A percentile compares a stretch with the other conserved stretches of the same genome.
Conservation (phyloP, 1,284 basidiomycete genomes). For the Inonotus obliquus region DNA sequence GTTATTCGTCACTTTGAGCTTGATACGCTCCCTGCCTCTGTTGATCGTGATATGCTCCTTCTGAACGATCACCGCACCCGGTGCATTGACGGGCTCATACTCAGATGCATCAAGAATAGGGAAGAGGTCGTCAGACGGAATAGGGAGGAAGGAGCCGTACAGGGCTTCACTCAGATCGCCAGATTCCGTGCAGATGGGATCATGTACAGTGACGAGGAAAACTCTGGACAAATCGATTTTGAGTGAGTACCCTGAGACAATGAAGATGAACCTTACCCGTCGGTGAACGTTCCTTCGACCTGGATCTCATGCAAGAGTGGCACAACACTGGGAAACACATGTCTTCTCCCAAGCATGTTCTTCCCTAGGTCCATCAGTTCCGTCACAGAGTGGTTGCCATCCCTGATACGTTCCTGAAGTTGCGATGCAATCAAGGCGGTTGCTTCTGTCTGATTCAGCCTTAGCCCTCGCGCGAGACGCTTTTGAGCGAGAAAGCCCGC, state of each 20-base stretch:
- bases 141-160: constrained; percentile 89
- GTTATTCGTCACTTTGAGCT: constrained; percentile 82
- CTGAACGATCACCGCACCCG: constrained; percentile 72
- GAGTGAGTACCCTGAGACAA: neutral
- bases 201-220: constrained; percentile 92
- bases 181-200: constrained; percentile 83
- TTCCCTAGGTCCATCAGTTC: constrained; percentile 93
- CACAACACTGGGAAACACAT: constrained; percentile 82
- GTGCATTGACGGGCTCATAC: constrained; percentile 50
- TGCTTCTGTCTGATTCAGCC: constrained; percentile 85
- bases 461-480: constrained; percentile 86
- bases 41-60: constrained; percentile 76
- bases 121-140: constrained; percentile 67
- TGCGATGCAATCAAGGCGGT: constrained; percentile 87
- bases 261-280: constrained; percentile 51
- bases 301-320: constrained; percentile 76
- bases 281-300: constrained; percentile 87
- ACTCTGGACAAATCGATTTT: constrained; percentile 48
- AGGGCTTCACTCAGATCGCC: constrained; percentile 81
- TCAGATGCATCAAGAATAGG: constrained; percentile 44
- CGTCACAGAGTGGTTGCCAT: constrained; percentile 85
- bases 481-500: constrained; percentile 89
- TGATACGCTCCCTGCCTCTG: constrained; percentile 61
- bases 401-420: constrained; percentile 92
- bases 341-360: constrained; percentile 80